A percentile compares a stretch with the other conserved stretches of the same genome.
Evolutionary conservation across 257 asterid species (phyloP).

Genomic region (Solanum rostratum): DNA sequence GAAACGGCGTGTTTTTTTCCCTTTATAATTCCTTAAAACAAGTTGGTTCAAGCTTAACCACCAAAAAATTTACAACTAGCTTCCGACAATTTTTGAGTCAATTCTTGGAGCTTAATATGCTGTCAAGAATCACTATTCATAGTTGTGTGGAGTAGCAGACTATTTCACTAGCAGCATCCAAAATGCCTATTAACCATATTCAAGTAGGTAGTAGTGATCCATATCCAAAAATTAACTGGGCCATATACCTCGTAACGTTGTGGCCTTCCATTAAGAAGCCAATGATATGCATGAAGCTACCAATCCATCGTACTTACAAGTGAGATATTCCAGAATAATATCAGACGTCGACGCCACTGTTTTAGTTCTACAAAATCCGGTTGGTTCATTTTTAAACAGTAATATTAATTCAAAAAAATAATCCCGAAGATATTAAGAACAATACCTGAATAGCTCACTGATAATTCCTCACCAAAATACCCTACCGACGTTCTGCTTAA

Average conservation of each 20-base stretch:
- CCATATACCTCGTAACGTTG: background rate
- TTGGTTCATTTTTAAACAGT: background rate
- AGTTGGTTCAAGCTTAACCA: background rate
- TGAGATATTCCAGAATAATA: background rate
- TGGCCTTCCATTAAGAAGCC: background rate
- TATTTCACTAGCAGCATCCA: no score
- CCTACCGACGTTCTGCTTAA: background rate
- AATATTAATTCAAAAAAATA: background rate
- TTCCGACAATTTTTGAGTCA: background rate
- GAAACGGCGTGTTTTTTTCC: background rate
- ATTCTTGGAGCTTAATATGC: background rate
- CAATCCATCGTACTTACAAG: background rate
- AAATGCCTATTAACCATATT: background rate
- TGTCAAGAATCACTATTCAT: background rate
- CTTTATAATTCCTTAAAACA: background rate
- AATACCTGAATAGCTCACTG: background rate
- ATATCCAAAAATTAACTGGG: background rate
- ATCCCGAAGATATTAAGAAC: background rate
- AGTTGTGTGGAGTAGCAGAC: background rate
- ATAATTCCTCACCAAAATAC: background rate
- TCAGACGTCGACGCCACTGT: background rate
- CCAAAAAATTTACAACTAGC: background rate
- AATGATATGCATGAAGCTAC: background rate
- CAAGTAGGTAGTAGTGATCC: background rate
- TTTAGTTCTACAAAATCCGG: background rate